Percentiles rank a stretch among this genome's conserved stretches.
Conservation (phyloP, 306 rosid species). For the Leucaena leucocephala region DNA sequence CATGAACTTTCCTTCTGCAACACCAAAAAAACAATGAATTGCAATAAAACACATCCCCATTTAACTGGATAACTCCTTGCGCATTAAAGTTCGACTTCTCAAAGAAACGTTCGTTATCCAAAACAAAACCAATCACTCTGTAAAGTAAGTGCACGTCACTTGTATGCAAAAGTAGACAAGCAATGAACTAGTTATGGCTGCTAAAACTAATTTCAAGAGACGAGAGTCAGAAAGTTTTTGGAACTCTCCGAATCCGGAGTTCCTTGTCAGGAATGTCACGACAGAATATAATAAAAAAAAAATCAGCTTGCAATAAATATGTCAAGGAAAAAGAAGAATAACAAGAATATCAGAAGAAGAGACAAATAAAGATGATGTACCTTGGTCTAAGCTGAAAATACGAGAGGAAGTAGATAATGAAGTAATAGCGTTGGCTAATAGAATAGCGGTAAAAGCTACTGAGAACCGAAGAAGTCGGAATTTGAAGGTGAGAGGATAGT, state of each 20-base stretch:
- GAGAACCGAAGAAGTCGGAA: constrained; percentile 23
- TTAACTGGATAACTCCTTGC: not conserved
- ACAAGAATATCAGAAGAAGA: not conserved
- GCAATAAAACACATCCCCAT: not conserved
- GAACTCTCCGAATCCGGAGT: not conserved
- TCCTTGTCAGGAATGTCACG: not conserved
- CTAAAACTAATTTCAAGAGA: not conserved
- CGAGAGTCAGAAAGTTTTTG: not conserved
- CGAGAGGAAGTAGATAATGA: constrained; percentile 4
- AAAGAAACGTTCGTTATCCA: not conserved
- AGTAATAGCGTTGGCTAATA: constrained; percentile 17
- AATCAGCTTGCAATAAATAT: not conserved
- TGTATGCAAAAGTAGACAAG: constrained; percentile 2
- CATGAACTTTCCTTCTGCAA: not conserved
- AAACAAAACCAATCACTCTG: constrained; percentile 14
- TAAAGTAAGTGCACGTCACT: constrained; percentile 2
- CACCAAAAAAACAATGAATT: not conserved
- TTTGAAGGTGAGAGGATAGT: not conserved
- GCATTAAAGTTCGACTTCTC: not conserved
- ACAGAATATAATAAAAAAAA: not conserved
- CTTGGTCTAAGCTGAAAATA: constrained; percentile 38
- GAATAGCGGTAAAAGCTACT: not conserved
- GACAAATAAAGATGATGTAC: constrained; percentile 40
- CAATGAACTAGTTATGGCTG: not conserved
- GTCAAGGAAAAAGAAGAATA: not conserved